Percentiles rank a stretch among this genome's conserved stretches.
phyloP scores from a whole-genome alignment of 352 stramenopile species.

The Phytophthora niederhauseri region DNA sequence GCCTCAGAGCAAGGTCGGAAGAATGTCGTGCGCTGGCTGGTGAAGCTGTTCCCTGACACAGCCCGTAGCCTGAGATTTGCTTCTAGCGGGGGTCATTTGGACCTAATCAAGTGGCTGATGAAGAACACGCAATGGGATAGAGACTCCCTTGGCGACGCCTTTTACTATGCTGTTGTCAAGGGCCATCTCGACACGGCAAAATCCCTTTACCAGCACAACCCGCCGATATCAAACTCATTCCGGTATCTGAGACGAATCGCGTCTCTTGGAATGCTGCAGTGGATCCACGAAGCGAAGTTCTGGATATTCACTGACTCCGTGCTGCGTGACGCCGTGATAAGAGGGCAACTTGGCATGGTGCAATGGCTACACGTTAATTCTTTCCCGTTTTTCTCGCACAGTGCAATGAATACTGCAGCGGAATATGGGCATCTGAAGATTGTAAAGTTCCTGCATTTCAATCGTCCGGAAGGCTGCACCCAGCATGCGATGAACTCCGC shows the following conservation, averaged over 20 bases:
- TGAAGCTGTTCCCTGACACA: neutral
- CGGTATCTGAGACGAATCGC: too few relatives aligned
- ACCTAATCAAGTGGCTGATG: slow-evolving; percentile 14
- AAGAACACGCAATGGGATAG: slow-evolving; percentile 16
- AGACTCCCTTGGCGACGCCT: neutral
- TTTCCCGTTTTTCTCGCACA: neutral
- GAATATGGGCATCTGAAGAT: slow-evolving; percentile 1
- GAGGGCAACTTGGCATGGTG: slow-evolving; percentile 1
- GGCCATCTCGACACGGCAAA: too few relatives aligned
- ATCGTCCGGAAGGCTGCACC: too few relatives aligned
- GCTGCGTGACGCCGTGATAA: too few relatives aligned
- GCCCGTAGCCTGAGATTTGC: neutral
- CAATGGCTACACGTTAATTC: slow-evolving; percentile 9
- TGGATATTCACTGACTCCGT: too few relatives aligned
- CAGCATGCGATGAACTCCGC: too few relatives aligned
- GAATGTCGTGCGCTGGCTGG: neutral
- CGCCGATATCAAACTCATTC: too few relatives aligned
- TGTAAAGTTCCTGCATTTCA: too few relatives aligned
- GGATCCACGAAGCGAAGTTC: too few relatives aligned
- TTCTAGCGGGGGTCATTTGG: neutral
- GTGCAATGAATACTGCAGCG: neutral
- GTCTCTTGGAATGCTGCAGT: too few relatives aligned
- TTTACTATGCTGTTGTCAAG: slow-evolving; percentile 10
- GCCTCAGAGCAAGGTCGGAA: neutral
- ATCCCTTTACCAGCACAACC: too few relatives aligned